Percentiles rank a stretch among this genome's conserved stretches.
Conservation (phyloP, 495 filamentous ascomycete genomes). For the Lineolata rhizophorae region DNA sequence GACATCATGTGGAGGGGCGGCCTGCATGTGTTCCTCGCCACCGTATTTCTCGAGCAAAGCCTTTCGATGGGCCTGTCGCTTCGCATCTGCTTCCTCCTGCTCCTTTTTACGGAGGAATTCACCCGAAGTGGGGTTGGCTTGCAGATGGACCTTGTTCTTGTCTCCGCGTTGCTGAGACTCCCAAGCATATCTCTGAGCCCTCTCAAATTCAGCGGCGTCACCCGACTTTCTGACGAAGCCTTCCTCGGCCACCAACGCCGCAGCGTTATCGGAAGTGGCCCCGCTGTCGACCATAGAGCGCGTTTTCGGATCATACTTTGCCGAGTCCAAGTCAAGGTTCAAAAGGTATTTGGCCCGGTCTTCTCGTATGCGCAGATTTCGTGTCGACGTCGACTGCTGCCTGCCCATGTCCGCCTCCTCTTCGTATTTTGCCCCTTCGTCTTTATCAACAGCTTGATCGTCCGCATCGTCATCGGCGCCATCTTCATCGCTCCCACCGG, state of each 20-base stretch:
- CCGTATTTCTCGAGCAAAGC: constrained; percentile 72
- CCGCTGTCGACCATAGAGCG: constrained; percentile 82
- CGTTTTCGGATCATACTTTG: constrained; percentile 96
- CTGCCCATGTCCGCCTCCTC: constrained; percentile 95
- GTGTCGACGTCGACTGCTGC: constrained; percentile 70
- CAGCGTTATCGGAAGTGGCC: constrained; percentile 60
- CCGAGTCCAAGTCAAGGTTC: constrained; percentile 86
- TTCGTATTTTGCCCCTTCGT: constrained; percentile 60
- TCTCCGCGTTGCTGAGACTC: constrained; percentile 68
- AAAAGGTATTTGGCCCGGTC: constrained; percentile 97
- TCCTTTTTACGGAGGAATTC: constrained; percentile 66
- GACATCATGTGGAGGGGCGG: constrained; percentile 36
- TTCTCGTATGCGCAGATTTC: constrained; percentile 78
- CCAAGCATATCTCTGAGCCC: constrained; percentile 78
- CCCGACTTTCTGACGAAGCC: constrained; percentile 79
- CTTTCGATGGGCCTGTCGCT: constrained; percentile 43
- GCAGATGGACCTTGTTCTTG: constrained; percentile 59
- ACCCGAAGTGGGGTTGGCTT: constrained; percentile 89
- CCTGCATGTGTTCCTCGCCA: constrained; percentile 39
- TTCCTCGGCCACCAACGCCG: constrained; percentile 80
- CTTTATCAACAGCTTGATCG: constrained; percentile 20
- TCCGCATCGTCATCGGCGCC: constrained; percentile 26
- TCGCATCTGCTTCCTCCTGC: constrained; percentile 42
- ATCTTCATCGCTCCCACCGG: constrained; percentile 13
- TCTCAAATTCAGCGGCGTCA: constrained; percentile 87